Evolutionary conservation across 495 filamentous ascomycete species (phyloP).

Genomic region (Penicillium paxilli): DNA sequence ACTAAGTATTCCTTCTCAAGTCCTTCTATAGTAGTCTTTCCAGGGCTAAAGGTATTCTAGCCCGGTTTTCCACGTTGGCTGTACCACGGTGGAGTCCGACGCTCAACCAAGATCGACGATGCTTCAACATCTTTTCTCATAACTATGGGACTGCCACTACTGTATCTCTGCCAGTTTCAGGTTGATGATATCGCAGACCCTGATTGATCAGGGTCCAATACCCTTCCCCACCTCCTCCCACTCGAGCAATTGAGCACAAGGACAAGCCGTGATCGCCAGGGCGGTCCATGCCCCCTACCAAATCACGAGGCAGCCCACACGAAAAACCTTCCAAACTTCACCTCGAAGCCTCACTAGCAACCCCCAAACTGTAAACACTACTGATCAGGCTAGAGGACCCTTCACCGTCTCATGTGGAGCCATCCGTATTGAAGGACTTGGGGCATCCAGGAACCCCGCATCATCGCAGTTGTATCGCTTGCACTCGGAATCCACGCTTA

Average conservation of each 20-base stretch:
- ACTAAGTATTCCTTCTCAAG: no score
- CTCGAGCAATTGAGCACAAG: not conserved
- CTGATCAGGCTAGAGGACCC: not conserved
- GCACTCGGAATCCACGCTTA: constrained; percentile 5
- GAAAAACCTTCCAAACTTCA: no score
- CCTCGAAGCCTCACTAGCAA: no score
- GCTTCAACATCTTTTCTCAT: not conserved
- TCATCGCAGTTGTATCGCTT: constrained; percentile 3
- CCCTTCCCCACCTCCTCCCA: not conserved
- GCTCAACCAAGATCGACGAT: not conserved
- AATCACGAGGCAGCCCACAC: not conserved
- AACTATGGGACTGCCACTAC: no score
- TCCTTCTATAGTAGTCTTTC: no score
- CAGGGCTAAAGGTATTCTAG: no score
- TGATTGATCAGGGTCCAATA: constrained; percentile 3
- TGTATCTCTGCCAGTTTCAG: constrained; percentile 2
- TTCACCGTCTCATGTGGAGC: not conserved
- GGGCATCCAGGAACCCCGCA: constrained; percentile 20
- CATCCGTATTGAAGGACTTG: not conserved
- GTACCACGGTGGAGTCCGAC: not conserved
- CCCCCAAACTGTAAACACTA: not conserved
- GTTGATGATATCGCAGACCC: not conserved
- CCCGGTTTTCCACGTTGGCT: no score
- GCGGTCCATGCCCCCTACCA: constrained; percentile 3
- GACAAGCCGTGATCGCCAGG: constrained; percentile 5